Percentiles rank a stretch among this genome's conserved stretches.
Conservation (phyloP, 371 early-diverging fungal genomes). For the Mortierella sp. region DNA sequence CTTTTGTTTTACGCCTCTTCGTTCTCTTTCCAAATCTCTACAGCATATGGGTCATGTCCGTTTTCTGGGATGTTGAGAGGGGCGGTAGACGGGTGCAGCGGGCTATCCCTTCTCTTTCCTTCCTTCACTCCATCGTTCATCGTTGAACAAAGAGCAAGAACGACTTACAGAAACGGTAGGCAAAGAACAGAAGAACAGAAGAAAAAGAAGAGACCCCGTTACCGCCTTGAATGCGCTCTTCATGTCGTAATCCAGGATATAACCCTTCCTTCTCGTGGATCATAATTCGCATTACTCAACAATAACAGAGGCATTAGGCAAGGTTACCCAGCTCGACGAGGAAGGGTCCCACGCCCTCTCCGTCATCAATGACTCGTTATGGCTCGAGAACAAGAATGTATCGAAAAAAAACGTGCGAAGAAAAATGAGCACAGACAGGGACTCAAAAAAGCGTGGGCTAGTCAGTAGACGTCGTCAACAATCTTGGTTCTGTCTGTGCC, state of each 20-base stretch:
- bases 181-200: background rate
- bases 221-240: background rate
- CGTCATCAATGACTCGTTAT: slow-evolving; percentile 1
- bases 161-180: background rate
- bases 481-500: background rate
- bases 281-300: too few relatives aligned
- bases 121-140: background rate
- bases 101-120: background rate
- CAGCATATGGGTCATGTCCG: background rate
- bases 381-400: background rate
- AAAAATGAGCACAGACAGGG: slow-evolving; percentile 6
- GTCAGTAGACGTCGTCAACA: background rate
- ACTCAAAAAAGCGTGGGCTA: background rate
- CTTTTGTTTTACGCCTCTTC: background rate
- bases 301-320: background rate
- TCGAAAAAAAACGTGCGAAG: background rate
- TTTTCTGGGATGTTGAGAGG: background rate
- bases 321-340: background rate
- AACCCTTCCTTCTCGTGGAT: too few relatives aligned
- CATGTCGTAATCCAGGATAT: background rate
- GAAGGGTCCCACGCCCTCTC: background rate
- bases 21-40: background rate
- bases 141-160: background rate
- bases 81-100: background rate
- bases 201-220: background rate